Evolutionary conservation across 148 eudicot species (phyloP).

Genomic region (Spergularia bocconei): DNA sequence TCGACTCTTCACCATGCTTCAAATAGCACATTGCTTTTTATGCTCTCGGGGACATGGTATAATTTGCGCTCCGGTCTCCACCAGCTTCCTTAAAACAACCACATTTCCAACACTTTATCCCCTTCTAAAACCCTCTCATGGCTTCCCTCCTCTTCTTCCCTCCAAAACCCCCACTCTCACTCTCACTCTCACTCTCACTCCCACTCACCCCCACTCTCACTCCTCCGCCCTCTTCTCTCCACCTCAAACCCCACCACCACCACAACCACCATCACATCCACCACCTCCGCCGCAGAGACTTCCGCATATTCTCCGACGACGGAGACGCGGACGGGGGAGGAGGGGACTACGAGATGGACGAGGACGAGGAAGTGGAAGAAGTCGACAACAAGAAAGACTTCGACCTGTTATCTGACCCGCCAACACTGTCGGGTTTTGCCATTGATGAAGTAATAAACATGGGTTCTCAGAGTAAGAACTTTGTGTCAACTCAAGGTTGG

Average conservation of each 20-base stretch:
- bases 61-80: too few species aligned
- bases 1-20: too few species aligned
- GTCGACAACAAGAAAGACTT: slow-evolving; percentile 80
- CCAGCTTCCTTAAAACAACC: too few species aligned
- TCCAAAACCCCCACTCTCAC: slow-evolving; percentile 28
- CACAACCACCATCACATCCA: neutral
- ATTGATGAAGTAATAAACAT: slow-evolving; percentile 38
- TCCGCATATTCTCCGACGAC: slow-evolving; percentile 56
- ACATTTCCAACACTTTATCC: neutral
- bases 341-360: slow-evolving; percentile 78
- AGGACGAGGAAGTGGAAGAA: slow-evolving; percentile 69
- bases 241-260: slow-evolving; percentile 26
- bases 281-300: slow-evolving; percentile 31
- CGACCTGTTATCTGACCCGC: slow-evolving; percentile 68
- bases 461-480: slow-evolving; percentile 58
- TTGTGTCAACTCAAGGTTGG: slow-evolving; percentile 71
- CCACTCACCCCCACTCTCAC: slow-evolving; percentile 22
- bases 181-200: slow-evolving; percentile 10
- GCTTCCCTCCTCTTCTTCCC: slow-evolving; percentile 31
- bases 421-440: slow-evolving; percentile 7
- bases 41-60: too few species aligned
- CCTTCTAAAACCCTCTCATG: slow-evolving; percentile 31
- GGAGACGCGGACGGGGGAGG: slow-evolving; percentile 56
- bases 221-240: slow-evolving; percentile 13
- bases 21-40: too few species aligned